Evolutionary conservation across 2,329 filamentous ascomycete species (phyloP).

Genomic region (Dactylellina leptospora): DNA sequence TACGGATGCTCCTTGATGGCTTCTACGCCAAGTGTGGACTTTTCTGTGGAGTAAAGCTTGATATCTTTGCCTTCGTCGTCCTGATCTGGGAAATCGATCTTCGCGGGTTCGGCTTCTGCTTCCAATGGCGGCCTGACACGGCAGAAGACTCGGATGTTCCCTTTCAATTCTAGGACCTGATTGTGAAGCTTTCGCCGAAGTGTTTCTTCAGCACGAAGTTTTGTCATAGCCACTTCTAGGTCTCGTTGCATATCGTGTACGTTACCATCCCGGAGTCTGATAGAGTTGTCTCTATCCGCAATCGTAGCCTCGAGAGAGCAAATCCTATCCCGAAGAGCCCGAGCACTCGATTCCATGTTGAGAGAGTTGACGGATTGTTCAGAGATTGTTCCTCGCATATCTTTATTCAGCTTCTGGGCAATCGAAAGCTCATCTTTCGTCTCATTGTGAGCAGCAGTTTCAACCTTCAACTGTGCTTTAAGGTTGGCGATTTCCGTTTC

Average conservation of each 20-base stretch:
- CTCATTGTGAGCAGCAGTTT: slow-evolving; percentile 48
- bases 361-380: slow-evolving; percentile 71
- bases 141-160: slow-evolving; percentile 98
- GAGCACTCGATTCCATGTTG: slow-evolving; percentile 76
- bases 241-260: slow-evolving; percentile 78
- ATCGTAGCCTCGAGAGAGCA: slow-evolving; percentile 89
- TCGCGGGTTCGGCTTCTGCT: slow-evolving; percentile 71
- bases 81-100: slow-evolving; percentile 79
- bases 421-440: slow-evolving; percentile 66
- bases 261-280: slow-evolving; percentile 79
- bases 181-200: slow-evolving; percentile 92
- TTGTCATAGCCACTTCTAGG: slow-evolving; percentile 77
- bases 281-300: slow-evolving; percentile 86
- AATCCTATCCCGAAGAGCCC: slow-evolving; percentile 80
- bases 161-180: slow-evolving; percentile 96
- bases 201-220: slow-evolving; percentile 89
- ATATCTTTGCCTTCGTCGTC: slow-evolving; percentile 88
- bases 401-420: slow-evolving; percentile 70
- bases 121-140: slow-evolving; percentile 81
- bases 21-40: slow-evolving; percentile 78
- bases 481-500: slow-evolving; percentile 41
- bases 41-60: slow-evolving; percentile 82
- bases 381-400: slow-evolving; percentile 68
- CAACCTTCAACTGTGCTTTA: slow-evolving; percentile 45
- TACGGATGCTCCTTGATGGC: slow-evolving; percentile 83